Conservation (phyloP, 1,284 basidiomycete genomes). For the Rhodotorula sp. region DNA sequence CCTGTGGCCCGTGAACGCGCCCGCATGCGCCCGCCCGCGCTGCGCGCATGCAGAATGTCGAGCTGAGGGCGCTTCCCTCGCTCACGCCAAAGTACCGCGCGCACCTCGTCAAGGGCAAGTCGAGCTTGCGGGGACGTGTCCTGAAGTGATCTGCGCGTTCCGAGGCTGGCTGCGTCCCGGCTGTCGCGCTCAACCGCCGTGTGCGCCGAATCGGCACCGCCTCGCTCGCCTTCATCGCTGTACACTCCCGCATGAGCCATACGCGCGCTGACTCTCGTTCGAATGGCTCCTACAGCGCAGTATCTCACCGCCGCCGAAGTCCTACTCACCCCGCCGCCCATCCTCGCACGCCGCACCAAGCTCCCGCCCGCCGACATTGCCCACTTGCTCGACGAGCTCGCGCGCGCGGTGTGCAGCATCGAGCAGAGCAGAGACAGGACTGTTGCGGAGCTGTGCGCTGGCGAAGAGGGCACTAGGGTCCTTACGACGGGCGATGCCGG, state of each 20-base stretch:
- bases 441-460: not conserved
- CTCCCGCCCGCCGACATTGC: slow-evolving; percentile 13
- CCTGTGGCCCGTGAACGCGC: too few species aligned
- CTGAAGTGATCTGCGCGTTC: too few species aligned
- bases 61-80: slow-evolving; percentile 14
- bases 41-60: slow-evolving; percentile 19
- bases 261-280: not conserved
- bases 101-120: slow-evolving; percentile 16
- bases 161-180: too few species aligned
- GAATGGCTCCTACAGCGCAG: slow-evolving; percentile 11
- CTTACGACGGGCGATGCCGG: slow-evolving; percentile 27
- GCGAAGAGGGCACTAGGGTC: not conserved
- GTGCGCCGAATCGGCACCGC: too few species aligned
- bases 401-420: slow-evolving; percentile 5
- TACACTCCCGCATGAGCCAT: not conserved
- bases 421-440: not conserved
- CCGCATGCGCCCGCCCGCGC: not conserved
- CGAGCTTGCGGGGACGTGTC: too few species aligned
- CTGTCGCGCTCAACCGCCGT: too few species aligned
- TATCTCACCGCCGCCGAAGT: slow-evolving; percentile 33
- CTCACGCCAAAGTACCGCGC: slow-evolving; percentile 14
- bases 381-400: slow-evolving; percentile 19
- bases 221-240: too few species aligned
- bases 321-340: slow-evolving; percentile 24
- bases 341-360: slow-evolving; percentile 12